These are phyloP conservation scores for Lagenaria siceraria DNA, from an alignment of 306 rosid genomes.

Conservation along the genomic window DNA sequence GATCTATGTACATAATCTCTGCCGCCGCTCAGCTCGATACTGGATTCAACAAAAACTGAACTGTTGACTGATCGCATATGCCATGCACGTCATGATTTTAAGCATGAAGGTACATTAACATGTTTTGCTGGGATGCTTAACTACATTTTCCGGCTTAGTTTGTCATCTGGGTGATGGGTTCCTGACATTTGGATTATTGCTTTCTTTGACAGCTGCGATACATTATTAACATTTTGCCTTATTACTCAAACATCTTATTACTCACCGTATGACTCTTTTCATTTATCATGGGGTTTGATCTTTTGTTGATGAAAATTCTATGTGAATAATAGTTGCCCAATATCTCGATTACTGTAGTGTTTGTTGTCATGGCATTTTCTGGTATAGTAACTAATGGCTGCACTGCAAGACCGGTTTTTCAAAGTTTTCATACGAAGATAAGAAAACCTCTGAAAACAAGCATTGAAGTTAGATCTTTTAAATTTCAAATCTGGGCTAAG, in stretches of 20 bases:
- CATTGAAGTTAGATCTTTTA: background rate
- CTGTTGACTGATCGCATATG: background rate
- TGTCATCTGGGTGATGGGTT: background rate
- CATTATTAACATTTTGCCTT: background rate
- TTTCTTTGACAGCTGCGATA: background rate
- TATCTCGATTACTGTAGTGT: background rate
- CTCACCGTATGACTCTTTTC: background rate
- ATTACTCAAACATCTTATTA: background rate
- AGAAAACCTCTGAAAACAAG: background rate
- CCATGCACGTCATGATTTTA: background rate
- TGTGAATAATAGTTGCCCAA: background rate
- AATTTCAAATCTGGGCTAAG: background rate
- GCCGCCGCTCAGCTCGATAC: background rate
- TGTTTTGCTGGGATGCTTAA: background rate
- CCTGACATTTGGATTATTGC: background rate
- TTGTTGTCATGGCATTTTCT: background rate
- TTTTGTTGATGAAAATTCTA: background rate
- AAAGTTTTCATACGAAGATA: background rate
- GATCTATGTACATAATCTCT: background rate
- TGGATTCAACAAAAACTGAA: background rate
- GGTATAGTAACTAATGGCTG: background rate
- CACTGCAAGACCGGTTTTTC: background rate
- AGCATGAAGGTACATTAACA: background rate
- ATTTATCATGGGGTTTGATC: background rate
- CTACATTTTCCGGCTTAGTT: background rate